Conservation (phyloP, 2,329 filamentous ascomycete genomes). For the Pyricularia sp. region DNA sequence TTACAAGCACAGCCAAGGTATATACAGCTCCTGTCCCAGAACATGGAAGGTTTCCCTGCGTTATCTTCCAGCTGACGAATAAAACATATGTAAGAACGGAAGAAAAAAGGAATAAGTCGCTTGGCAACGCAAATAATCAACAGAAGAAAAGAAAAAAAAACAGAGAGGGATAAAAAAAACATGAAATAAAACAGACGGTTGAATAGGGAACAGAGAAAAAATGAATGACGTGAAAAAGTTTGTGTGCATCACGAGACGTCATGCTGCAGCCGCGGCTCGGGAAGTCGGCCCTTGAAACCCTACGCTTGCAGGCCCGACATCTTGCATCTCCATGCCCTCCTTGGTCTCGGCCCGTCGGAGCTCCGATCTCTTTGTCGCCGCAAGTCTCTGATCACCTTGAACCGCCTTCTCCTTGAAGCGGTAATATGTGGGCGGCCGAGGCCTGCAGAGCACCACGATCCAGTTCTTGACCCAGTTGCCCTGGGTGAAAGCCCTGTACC, state of each 20-base stretch:
- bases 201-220: neutral
- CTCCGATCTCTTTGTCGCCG: constrained; percentile 31
- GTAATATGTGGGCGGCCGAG: constrained; percentile 78
- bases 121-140: neutral
- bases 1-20: neutral
- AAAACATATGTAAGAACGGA: neutral
- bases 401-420: constrained; percentile 67
- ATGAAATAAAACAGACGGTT: neutral
- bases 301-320: constrained; percentile 29
- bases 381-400: constrained; percentile 76
- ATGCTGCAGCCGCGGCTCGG: constrained; percentile 14
- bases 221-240: neutral
- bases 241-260: neutral
- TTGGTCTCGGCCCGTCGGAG: constrained; percentile 34
- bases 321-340: constrained; percentile 60
- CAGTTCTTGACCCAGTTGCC: constrained; percentile 65
- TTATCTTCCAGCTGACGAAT: neutral
- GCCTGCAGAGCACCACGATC: constrained; percentile 66
- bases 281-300: constrained; percentile 43
- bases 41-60: neutral
- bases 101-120: neutral
- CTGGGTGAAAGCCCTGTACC: constrained; percentile 82
- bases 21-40: neutral
- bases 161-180: no score
- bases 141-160: neutral